Evolutionary conservation across 2,329 filamentous ascomycete genomes (phyloP), one percentile per base, ranked within the genome.

Genomic region (Aspergillus persii): DNA sequence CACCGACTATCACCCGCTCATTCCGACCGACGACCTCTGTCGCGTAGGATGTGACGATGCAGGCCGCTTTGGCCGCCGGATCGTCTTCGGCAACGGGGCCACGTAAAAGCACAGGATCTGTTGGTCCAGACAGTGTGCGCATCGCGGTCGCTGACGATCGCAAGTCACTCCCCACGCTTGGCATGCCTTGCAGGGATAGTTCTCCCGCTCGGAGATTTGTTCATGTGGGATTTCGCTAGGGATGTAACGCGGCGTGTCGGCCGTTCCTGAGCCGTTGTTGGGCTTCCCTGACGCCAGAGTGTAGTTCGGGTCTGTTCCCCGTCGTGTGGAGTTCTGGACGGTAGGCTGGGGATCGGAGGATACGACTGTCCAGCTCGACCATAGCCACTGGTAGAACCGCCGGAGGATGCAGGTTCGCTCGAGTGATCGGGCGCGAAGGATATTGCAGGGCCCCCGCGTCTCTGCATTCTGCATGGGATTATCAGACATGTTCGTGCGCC

Each of bases 51-150:
- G 0, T 60, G 54, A 63, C 62, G 12, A 41, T 39, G 29, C 47
- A 60, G 55, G 11, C 31, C 53, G 57, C 41, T 57, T 66, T 31
- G 59, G 53, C 36, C 65, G 66, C 18, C 61, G 67, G 44, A 59
- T 65, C 2, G 61, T 54, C 18, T 62, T 63, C 11, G 56, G 61
- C n/a, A 61, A 50, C 1, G 71, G 69, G 8, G 66, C 63, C n/a
- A 73, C 69, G 49, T 74, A 74, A 33, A 74, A 74, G 56, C 72
- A 74, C 7, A 74, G 54, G 2, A 72, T 58, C 54, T 74, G 72
- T 54, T 74, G 63, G 26, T 73, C 64, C 36, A 67, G 61, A 57
- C 72, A 74, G 56, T 73, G 68, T 9, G 67, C 62, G 36, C 72
- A 74, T 46, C 68, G 70, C 15, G 72, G 72, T 55, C 54, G 61